Base-by-base conservation (phyloP, 352 stramenopile genomes). In the Globisporangium splendens region DNA sequence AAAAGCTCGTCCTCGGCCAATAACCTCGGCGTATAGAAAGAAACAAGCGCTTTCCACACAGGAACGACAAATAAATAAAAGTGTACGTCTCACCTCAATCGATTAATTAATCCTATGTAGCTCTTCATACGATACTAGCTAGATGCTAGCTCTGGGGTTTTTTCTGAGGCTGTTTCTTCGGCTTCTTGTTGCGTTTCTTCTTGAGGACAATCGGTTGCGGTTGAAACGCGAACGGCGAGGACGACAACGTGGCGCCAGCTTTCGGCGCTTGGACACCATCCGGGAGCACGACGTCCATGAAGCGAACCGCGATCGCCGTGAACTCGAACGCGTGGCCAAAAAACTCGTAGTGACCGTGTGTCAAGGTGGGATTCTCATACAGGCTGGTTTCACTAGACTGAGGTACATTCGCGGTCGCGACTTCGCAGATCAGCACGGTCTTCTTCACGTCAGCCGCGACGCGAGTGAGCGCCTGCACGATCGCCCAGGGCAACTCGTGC, bases 381-480 rank as follows among this genome's bases (percentile, higher is more conserved):
- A 35, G 2, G 28, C 28, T 6, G 10, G 5, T 35, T 35, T 4
- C 5, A 31, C 8, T 42, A 24, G 7, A 17, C 20, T 22, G 11
- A 21, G 1, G 1, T 28, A 24, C 6, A 12, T 46, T 18, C 5
- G 46, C 22, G 3, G 33, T 17, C 1, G 15, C 2, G 33, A 89
- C 72, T 42, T 83, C 66, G 31, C 77, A 89, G 28, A 90, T 18
- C 18, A 91, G 49, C 24, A 91, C 75, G 0, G 79, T 89, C 73
- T 93, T 93, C 66, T 91, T 93, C 12, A 89, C 80, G 59, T 93
- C 83, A 11, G 75, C 77, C 17, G 79, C 78, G 33, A 93, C 66
- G 21, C 80, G 79, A n/a, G 83, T 90, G 49, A 89, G 70, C 31
- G 76, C 74, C 56, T 93, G 83, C 17, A 91, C 61, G 15, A 59